Evolutionary conservation across 768 basidiomycete species (phyloP), one percentile per base, ranked within the genome.

Genomic region (Glaciozyma martinii): DNA sequence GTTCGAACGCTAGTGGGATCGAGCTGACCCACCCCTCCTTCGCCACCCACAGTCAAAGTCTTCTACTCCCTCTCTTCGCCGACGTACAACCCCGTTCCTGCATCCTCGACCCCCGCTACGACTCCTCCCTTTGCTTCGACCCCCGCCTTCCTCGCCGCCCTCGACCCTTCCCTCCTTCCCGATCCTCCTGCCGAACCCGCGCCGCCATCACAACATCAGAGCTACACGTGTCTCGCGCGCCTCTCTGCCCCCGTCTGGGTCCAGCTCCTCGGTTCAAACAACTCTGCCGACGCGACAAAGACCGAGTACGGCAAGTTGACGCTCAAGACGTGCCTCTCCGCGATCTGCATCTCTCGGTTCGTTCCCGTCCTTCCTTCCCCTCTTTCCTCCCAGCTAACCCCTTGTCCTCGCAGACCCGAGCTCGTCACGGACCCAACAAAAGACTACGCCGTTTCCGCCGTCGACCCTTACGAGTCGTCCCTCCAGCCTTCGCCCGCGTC

Each of bases 271-370:
- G 56, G 58, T 23, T 9, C 30, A 15, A 29, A 33, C 23, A 15
- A 19, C n/a, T 13, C 9, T 9, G 6, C 13, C 21, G 53, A 54
- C 8, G 29, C n/a, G 16, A 19, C 53, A 23, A 66, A 60, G 21
- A 30, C 49, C 33, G 66, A 71, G 63, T 71, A 62, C 27, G 70
- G 70, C 18, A 29, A 43, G 25, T 50, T 71, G 52, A 71, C 70
- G 7, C 60, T 71, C 56, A 71, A 71, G 63, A 71, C 66, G 1
- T 60, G 57, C 47, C n/a, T 71, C 13, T 63, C 61, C 47, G 70
- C 70, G 10, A 65, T 71, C 50, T 71, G 70, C 61, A 71, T 71
- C 59, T 71, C 70, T 19, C 60, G 70, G 70, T 67, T 3, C 27
- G 69, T 18, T n/a, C 21, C 23, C 56, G 13, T 56, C 25, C 50